phyloP scores from a whole-genome alignment of 2,329 filamentous ascomycete genomes.

The Penicillium sp. region DNA sequence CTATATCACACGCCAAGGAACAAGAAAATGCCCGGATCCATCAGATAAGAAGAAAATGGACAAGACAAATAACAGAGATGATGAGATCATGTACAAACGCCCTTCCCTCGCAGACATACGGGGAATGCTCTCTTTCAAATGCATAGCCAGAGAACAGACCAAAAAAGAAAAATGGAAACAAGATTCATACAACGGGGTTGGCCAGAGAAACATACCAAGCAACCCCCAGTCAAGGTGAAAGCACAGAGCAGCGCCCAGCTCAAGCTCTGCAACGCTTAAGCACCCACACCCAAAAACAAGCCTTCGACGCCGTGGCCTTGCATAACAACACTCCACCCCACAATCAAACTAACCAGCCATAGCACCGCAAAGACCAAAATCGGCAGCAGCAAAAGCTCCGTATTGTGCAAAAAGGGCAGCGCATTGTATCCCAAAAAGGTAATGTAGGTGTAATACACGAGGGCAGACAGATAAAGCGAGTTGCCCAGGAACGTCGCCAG shows the following conservation, averaged over 20 bases:
- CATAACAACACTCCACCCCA: slow-evolving; percentile 48
- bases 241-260: background rate
- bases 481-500: slow-evolving; percentile 62
- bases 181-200: slow-evolving; percentile 21
- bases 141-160: slow-evolving; percentile 14
- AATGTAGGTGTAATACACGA: slow-evolving; percentile 68
- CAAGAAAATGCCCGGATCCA: slow-evolving; percentile 7
- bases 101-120: slow-evolving; percentile 13
- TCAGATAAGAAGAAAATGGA: slow-evolving; percentile 10
- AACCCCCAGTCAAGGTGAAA: background rate
- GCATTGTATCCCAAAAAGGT: slow-evolving; percentile 71
- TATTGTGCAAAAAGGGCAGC: slow-evolving; percentile 67
- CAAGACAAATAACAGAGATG: background rate
- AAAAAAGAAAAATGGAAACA: slow-evolving; percentile 5
- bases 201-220: slow-evolving; percentile 25
- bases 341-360: slow-evolving; percentile 57
- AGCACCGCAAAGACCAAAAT: slow-evolving; percentile 61
- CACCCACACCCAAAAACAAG: slow-evolving; percentile 45
- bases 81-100: slow-evolving; percentile 28
- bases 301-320: slow-evolving; percentile 46
- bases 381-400: slow-evolving; percentile 64
- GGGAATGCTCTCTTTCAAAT: slow-evolving; percentile 15
- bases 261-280: background rate
- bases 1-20: slow-evolving; percentile 5
- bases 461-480: slow-evolving; percentile 65